Evolutionary conservation across 331 rosid genomes (phyloP).

Genomic region (Telfairia occidentalis): DNA sequence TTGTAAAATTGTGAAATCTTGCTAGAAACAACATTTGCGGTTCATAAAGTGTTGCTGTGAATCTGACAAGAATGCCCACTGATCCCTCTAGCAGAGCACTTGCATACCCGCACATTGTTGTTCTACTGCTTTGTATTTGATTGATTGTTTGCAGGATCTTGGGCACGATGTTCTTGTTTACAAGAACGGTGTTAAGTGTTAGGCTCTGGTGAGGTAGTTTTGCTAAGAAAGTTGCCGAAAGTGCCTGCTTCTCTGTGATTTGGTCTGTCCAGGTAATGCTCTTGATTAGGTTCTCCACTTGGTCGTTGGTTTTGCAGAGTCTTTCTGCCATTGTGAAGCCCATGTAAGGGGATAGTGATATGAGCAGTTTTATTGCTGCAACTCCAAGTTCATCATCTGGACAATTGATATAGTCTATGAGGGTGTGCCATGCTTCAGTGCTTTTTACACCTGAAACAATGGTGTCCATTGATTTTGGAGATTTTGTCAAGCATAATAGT

Average conservation of each 20-base stretch:
- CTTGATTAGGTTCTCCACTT: constrained; percentile 24
- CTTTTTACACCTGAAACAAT: constrained; percentile 21
- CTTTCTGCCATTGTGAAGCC: constrained; percentile 25
- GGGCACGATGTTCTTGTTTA: constrained; percentile 22
- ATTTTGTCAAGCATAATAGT: constrained; percentile 21
- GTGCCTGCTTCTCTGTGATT: constrained; percentile 34
- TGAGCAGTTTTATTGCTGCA: constrained; percentile 23
- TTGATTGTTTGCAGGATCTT: constrained; percentile 24
- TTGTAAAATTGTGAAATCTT: constrained; percentile 25
- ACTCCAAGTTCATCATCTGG: constrained; percentile 23
- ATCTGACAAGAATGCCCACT: constrained; percentile 34
- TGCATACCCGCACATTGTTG: constrained; percentile 23
- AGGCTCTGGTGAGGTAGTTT: constrained; percentile 31
- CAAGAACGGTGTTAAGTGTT: constrained; percentile 28
- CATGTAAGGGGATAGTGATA: constrained; percentile 26
- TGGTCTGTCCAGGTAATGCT: constrained; percentile 10
- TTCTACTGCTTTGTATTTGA: constrained; percentile 19
- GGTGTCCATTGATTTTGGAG: constrained; percentile 21
- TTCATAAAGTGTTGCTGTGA: constrained; percentile 34
- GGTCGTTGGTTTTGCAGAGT: constrained; percentile 28
- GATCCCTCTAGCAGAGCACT: constrained; percentile 23
- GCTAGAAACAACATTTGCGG: constrained; percentile 28
- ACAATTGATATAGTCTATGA: constrained; percentile 23
- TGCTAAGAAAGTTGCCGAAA: constrained; percentile 30
- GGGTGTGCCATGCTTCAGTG: constrained; percentile 25